Percentiles rank a stretch among this genome's conserved stretches.
Evolutionary conservation across 2,329 filamentous ascomycete species (phyloP).

Genomic region (Pezicula carpinea): DNA sequence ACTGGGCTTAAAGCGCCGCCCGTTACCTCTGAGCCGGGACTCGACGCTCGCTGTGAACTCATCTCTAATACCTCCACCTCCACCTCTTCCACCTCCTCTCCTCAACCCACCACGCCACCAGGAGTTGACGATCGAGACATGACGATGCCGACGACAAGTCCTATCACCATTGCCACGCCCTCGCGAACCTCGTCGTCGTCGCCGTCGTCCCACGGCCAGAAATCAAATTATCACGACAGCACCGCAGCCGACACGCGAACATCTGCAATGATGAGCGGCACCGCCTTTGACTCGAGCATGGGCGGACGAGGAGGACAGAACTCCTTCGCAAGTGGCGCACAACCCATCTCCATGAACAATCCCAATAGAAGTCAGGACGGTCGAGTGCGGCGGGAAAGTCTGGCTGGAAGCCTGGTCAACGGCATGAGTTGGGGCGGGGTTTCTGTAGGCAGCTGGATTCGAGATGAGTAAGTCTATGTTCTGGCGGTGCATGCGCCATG

Average conservation of each 20-base stretch:
- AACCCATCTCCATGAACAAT: slow-evolving; percentile 62
- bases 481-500: slow-evolving; percentile 8
- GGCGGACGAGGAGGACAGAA: slow-evolving; percentile 48
- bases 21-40: not conserved
- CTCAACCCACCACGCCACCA: slow-evolving; percentile 11
- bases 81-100: slow-evolving; percentile 6
- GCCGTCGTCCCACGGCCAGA: slow-evolving; percentile 32
- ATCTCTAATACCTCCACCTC: slow-evolving; percentile 4
- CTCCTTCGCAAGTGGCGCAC: slow-evolving; percentile 60
- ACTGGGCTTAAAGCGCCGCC: not conserved
- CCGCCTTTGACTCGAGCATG: slow-evolving; percentile 51
- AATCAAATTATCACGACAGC: slow-evolving; percentile 20
- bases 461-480: slow-evolving; percentile 79
- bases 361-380: slow-evolving; percentile 55
- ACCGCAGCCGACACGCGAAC: slow-evolving; percentile 18
- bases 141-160: slow-evolving; percentile 29
- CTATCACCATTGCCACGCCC: slow-evolving; percentile 29
- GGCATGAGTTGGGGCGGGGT: slow-evolving; percentile 97
- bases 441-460: slow-evolving; percentile 93
- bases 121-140: slow-evolving; percentile 1
- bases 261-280: slow-evolving; percentile 53
- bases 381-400: slow-evolving; percentile 55
- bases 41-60: slow-evolving; percentile 1
- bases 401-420: slow-evolving; percentile 63
- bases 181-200: slow-evolving; percentile 29